Conservation (phyloP, 768 basidiomycete genomes). For the Boletus rubroflammeus region DNA sequence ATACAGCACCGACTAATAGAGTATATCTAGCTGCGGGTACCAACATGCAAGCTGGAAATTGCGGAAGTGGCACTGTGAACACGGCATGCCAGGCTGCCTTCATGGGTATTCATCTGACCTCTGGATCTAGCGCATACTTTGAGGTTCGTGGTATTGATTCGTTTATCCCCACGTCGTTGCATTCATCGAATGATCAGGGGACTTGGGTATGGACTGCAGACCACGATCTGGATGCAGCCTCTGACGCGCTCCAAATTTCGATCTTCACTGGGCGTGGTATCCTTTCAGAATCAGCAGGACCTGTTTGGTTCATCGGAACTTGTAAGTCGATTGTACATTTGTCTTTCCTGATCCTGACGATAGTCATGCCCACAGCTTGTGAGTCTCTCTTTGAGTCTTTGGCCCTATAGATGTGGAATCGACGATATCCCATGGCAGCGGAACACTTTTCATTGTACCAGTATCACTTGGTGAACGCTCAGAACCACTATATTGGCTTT, state of each 20-base stretch:
- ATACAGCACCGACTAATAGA: background rate
- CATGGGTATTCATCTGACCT: constrained; percentile 58
- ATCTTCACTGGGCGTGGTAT: constrained; percentile 69
- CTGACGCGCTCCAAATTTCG: constrained; percentile 47
- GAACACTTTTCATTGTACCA: constrained; percentile 49
- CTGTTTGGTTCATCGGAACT: constrained; percentile 80
- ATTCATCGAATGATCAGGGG: constrained; percentile 38
- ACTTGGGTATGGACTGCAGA: constrained; percentile 83
- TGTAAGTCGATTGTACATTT: constrained; percentile 12
- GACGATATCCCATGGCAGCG: constrained; percentile 20
- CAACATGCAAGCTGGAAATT: constrained; percentile 43
- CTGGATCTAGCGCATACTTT: constrained; percentile 52
- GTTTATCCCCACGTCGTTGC: background rate
- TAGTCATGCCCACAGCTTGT: constrained; percentile 18
- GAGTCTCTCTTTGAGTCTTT: background rate
- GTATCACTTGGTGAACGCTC: constrained; percentile 42
- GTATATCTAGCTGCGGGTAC: constrained; percentile 45
- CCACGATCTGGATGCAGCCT: constrained; percentile 48
- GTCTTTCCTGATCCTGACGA: background rate
- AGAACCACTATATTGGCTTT: constrained; percentile 47
- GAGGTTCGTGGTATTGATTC: constrained; percentile 44
- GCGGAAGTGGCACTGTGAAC: constrained; percentile 40
- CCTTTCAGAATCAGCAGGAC: constrained; percentile 67
- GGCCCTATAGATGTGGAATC: background rate
- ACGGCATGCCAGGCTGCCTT: constrained; percentile 59